These are phyloP conservation scores for Pulveroboletus sp. DNA, from an alignment of 768 basidiomycete genomes.

Conservation along the genomic window DNA sequence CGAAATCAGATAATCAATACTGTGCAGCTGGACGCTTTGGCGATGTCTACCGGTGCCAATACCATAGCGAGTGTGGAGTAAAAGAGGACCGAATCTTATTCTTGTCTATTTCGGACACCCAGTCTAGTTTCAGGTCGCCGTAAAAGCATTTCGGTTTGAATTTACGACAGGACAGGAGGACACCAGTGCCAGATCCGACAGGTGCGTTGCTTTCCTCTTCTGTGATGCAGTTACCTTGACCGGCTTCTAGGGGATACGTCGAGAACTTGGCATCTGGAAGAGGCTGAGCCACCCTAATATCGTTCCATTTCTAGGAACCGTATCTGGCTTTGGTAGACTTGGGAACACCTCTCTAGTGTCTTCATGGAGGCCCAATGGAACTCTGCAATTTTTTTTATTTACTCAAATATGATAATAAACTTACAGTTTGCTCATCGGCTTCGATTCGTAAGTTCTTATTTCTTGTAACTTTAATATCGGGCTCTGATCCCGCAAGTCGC, in stretches of 20 bases:
- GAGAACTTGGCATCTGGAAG: constrained; percentile 13
- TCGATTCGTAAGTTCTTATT: background rate
- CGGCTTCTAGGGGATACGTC: constrained; percentile 8
- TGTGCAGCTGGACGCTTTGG: constrained; percentile 3
- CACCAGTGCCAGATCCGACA: background rate
- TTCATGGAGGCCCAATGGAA: constrained; percentile 10
- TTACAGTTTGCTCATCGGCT: background rate
- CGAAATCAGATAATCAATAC: background rate
- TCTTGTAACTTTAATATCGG: background rate
- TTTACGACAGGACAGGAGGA: background rate
- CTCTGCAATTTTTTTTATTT: background rate
- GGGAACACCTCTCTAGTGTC: too few relatives aligned
- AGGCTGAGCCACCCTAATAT: background rate
- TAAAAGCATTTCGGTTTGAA: constrained; percentile 11
- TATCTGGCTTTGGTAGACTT: too few relatives aligned
- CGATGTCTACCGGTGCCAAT: constrained; percentile 5
- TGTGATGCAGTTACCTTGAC: background rate
- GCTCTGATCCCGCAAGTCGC: background rate
- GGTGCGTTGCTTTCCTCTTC: background rate
- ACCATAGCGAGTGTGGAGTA: background rate
- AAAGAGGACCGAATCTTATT: background rate
- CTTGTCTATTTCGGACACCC: background rate
- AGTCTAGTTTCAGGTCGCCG: background rate
- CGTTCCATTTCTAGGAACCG: too few relatives aligned
- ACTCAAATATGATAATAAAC: too few relatives aligned